A percentile compares a stretch with the other conserved stretches of the same genome.
Evolutionary conservation across 2,329 filamentous ascomycete species (phyloP).

Genomic region (Colletotrichum sp.): DNA sequence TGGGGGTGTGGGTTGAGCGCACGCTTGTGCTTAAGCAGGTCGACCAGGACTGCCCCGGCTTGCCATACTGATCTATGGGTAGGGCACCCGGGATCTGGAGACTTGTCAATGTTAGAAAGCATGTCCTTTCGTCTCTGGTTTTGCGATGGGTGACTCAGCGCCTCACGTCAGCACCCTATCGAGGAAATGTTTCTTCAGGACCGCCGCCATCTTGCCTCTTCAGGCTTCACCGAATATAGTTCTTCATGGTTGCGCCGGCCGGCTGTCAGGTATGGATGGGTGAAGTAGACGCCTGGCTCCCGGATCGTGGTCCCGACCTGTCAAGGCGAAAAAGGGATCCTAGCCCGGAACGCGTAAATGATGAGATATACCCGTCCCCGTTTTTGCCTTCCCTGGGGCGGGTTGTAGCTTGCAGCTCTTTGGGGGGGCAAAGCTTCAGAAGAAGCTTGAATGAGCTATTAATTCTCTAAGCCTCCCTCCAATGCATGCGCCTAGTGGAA

Average conservation of each 20-base stretch:
- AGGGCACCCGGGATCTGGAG: neutral
- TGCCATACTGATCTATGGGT: neutral
- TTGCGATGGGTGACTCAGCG: slow-evolving; percentile 2
- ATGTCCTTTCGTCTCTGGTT: neutral
- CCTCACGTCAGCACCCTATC: slow-evolving; percentile 11
- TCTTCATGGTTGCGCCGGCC: neutral
- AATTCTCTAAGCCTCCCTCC: neutral
- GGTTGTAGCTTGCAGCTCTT: neutral
- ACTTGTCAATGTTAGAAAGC: neutral
- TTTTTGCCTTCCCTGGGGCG: neutral
- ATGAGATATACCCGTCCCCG: neutral
- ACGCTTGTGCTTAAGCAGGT: neutral
- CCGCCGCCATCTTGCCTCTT: neutral
- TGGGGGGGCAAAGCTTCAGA: neutral
- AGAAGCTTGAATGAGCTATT: neutral
- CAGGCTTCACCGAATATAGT: neutral
- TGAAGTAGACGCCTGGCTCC: neutral
- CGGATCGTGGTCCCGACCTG: neutral
- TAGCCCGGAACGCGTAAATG: neutral
- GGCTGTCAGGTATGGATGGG: neutral
- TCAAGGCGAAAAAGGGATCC: neutral
- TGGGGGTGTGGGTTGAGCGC: neutral
- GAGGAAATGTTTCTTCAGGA: neutral
- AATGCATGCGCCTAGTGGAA: neutral
- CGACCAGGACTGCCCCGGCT: neutral